Evolutionary conservation across 257 asterid species (phyloP), one percentile per base, ranked within the genome.

Genomic region (Apocynum venetum): DNA sequence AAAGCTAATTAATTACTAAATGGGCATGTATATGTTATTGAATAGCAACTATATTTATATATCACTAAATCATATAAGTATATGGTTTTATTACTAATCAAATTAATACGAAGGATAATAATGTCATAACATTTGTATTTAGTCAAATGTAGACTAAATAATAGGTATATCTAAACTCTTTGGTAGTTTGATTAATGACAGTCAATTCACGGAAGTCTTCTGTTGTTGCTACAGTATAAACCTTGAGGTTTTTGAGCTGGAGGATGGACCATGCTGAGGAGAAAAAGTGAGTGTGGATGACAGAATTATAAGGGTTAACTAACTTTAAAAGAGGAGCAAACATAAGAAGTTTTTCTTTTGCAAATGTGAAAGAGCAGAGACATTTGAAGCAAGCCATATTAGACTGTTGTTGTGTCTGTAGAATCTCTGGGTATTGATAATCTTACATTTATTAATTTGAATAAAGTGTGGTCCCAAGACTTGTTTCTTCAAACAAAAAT

Each of bases 301-400:
- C 69, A 63, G 69, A 63, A 11, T 12, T 3, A 10, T 63, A 63
- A 4, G 44, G 40, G 25, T 10, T 4, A 65, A 65, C 1, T 11
- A 65, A 60, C 0, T 19, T 41, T 20, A 25, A 17, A 15, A 36
- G 17, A 52, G 52, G 41, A 74, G 48, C 73, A 69, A 80, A 80
- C 36, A 48, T 43, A 47, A 75, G 61, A 73, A 56, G 17, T 5
- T 63, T 77, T 49, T 55, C 31, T 80, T 55, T 63, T 65, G 71
- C 83, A 79, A 81, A 83, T 86, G 89, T 83, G 88, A 86, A 89
- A 80, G 84, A 77, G 80, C 72, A 79, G 78, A 83, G 77, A 84
- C 82, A 76, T 74, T 75, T 79, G 73, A 75, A 82, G 79, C 53
- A 84, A 81, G 63, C 63, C 63, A 56, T 75, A 48, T 73, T 52